A percentile compares a stretch with the other conserved stretches of the same genome.
These are phyloP conservation scores for Tilletiaria anomala DNA, from an alignment of 1,284 basidiomycete species.

Conservation along the genomic window DNA sequence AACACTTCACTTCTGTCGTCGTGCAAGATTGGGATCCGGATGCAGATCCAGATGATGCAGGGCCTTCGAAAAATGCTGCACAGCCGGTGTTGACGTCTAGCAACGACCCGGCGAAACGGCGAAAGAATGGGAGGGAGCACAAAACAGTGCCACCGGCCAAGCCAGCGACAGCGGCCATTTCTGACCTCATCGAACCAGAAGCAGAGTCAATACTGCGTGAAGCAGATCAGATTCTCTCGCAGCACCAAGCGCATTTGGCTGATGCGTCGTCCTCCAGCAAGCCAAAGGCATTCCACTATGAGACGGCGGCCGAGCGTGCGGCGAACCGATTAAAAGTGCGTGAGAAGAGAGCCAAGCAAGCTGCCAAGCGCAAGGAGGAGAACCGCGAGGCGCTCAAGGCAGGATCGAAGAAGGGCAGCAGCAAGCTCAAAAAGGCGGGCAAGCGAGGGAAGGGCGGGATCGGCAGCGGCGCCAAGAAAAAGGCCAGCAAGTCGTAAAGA, in stretches of 20 bases:
- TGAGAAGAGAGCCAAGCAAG: not conserved
- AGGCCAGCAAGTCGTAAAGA: too few relatives aligned
- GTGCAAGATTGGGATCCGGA: constrained; percentile 7
- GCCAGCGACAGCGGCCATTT: constrained; percentile 15
- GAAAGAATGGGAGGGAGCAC: too few relatives aligned
- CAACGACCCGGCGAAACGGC: not conserved
- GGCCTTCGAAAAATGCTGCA: not conserved
- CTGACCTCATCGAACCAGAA: constrained; percentile 16
- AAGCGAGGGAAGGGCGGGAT: too few relatives aligned
- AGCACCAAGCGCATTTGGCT: not conserved
- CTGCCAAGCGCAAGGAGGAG: constrained; percentile 5
- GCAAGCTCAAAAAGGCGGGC: not conserved
- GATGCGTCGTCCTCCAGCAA: constrained; percentile 1
- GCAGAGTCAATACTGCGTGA: constrained; percentile 5
- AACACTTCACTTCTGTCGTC: constrained; percentile 2
- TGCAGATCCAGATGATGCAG: not conserved
- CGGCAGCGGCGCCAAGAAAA: too few relatives aligned
- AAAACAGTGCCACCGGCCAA: too few relatives aligned
- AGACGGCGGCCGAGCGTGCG: constrained; percentile 3
- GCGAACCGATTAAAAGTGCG: not conserved
- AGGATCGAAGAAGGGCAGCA: not conserved
- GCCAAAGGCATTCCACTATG: constrained; percentile 1
- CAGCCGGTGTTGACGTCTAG: not conserved
- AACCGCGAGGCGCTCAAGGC: not conserved
- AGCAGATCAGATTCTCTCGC: not conserved